Percentiles rank a stretch among this genome's conserved stretches.
Evolutionary conservation across 495 filamentous ascomycete species (phyloP).

Genomic region (Trichoderma reesei): DNA sequence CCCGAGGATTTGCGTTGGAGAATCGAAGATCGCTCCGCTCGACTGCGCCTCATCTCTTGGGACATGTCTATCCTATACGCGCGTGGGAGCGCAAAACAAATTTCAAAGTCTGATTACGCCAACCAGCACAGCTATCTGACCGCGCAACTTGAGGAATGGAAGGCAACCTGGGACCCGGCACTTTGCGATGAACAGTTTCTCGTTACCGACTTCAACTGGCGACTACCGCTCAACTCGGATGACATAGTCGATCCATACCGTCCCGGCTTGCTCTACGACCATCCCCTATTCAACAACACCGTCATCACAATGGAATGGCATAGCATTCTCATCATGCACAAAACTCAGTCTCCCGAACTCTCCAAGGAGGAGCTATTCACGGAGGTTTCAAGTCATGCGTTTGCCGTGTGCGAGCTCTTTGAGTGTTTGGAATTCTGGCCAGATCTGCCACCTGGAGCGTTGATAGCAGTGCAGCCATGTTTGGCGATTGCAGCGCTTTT

Average conservation of each 20-base stretch:
- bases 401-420: conserved; percentile 63
- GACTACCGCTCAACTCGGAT: conserved; percentile 41
- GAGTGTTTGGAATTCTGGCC: conserved; percentile 70
- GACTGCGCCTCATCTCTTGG: conserved; percentile 62
- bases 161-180: conserved; percentile 44
- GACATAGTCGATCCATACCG: conserved; percentile 66
- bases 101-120: conserved; percentile 56
- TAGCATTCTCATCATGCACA: conserved; percentile 69
- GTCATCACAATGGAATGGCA: conserved; percentile 68
- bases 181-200: conserved; percentile 49
- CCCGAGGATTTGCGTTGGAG: conserved; percentile 56
- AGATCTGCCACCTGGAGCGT: conserved; percentile 53
- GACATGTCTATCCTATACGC: conserved; percentile 77
- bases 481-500: conserved; percentile 70
- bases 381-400: conserved; percentile 50
- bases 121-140: conserved; percentile 49
- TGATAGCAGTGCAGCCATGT: conserved; percentile 65
- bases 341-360: conserved; percentile 53
- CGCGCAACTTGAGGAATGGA: conserved; percentile 45
- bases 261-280: conserved; percentile 54
- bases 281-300: conserved; percentile 60
- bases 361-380: conserved; percentile 39
- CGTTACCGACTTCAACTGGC: conserved; percentile 48
- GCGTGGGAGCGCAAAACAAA: conserved; percentile 49
- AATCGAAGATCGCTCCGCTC: conserved; percentile 53